Evolutionary conservation across 2,329 filamentous ascomycete genomes (phyloP), one percentile per base, ranked within the genome.

Genomic region (Emmonsia crescens): DNA sequence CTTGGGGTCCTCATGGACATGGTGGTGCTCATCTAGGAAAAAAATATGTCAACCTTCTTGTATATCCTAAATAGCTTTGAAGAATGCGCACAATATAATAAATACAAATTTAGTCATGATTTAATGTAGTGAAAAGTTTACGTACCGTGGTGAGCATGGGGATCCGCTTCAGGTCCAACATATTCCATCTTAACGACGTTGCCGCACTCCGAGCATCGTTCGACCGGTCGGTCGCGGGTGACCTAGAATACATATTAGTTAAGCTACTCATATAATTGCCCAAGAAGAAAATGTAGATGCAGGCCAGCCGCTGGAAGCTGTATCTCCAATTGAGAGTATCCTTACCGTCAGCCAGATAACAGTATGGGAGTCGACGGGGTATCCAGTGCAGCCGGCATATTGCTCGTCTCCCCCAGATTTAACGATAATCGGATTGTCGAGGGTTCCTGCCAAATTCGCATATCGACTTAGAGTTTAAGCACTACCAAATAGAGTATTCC

Each of bases 151-250:
- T 84, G 80, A 63, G 42, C 62, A 60, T 64, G 81, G 78, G 40
- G 55, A 75, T 92, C 87, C 68, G 94, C 89, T 74, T 86, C 76
- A 59, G 91, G 86, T 65, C 94, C 94, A 68, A 96, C 80, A 78
- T 96, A 99, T 76, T 96, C 88, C 89, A 97, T 94, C 87, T 96
- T 95, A 83, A 96, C 92, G 69, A 94, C 90, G 76, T 86, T 90
- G 69, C 94, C 94, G 80, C 94, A 99, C 83, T 99, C 94, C 73
- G 86, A 86, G 86, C 94, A 99, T 77, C 94, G 91, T 82, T 95
- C 90, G 70, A 96, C 78, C 62, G 94, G 94, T 75, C 94, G 91
- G 63, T 94, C 87, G 74, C 89, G 89, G 75, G 89, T 88, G 73
- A 95, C 84, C 89, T 59, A 59, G 9, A n/a, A 29, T 21, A 16